A percentile compares a stretch with the other conserved stretches of the same genome.
Evolutionary conservation across 805 yeast genomes (phyloP).

Genomic region (Pichia deserticola): DNA sequence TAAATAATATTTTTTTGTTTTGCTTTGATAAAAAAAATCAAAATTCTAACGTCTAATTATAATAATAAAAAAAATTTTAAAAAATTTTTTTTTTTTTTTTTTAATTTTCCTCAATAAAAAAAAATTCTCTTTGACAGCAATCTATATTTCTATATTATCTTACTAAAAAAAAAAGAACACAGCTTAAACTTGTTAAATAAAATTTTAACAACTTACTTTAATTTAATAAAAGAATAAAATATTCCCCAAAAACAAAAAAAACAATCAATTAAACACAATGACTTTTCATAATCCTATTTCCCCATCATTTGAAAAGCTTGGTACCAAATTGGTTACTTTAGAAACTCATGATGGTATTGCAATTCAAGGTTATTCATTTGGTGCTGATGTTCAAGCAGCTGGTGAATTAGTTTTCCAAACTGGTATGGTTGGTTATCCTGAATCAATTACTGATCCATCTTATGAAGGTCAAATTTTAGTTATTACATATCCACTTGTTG

Average conservation of each 20-base stretch:
- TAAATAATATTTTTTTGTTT: too few relatives aligned
- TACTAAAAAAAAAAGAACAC: not conserved
- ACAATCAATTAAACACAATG: not conserved
- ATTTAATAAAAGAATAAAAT: not conserved
- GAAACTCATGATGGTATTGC: constrained; percentile 82
- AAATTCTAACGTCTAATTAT: too few relatives aligned
- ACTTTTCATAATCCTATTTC: constrained; percentile 72
- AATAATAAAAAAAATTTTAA: too few relatives aligned
- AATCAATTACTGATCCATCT: constrained; percentile 95
- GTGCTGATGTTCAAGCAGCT: constrained; percentile 81
- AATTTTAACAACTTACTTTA: not conserved
- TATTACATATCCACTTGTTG: constrained; percentile 93
- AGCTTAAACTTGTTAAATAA: not conserved
- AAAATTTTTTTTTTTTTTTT: too few relatives aligned
- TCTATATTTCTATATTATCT: too few relatives aligned
- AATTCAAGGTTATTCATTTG: constrained; percentile 93
- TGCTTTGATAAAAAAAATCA: too few relatives aligned
- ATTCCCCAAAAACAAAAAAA: not conserved
- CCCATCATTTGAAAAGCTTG: constrained; percentile 80
- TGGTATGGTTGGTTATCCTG: constrained; percentile 99
- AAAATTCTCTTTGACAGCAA: too few relatives aligned
- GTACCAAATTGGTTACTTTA: constrained; percentile 77
- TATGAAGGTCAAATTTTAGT: constrained; percentile 96
- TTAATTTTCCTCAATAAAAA: too few relatives aligned
- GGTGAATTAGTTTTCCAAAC: constrained; percentile 99